These are phyloP conservation scores for Hortaea werneckii DNA, from an alignment of 2,329 filamentous ascomycete species.

Conservation along the genomic window DNA sequence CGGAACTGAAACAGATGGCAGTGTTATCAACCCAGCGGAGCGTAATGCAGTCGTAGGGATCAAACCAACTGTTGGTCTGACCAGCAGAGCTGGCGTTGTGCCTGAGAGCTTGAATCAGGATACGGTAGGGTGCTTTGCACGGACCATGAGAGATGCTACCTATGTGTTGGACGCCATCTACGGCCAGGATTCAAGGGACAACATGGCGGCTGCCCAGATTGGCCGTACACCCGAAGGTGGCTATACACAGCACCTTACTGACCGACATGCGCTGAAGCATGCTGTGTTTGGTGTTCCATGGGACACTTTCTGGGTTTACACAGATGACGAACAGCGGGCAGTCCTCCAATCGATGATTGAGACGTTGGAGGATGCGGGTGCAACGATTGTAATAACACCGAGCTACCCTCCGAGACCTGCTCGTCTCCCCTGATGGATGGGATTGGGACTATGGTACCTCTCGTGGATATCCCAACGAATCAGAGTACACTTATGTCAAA, in stretches of 20 bases:
- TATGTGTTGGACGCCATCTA: conserved; percentile 59
- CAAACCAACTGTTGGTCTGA: conserved; percentile 66
- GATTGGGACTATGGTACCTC: conserved; percentile 59
- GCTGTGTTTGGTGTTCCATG: conserved; percentile 63
- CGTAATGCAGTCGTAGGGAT: conserved; percentile 61
- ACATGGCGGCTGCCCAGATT: conserved; percentile 52
- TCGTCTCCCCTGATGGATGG: conserved; percentile 60
- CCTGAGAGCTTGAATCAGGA: conserved; percentile 61
- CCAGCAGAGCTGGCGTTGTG: conserved; percentile 48
- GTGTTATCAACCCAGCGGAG: conserved; percentile 60
- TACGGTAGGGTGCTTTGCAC: conserved; percentile 56
- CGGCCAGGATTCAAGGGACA: conserved; percentile 53
- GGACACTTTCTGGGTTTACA: conserved; percentile 58
- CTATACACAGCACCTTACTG: conserved; percentile 48
- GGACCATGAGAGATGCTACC: conserved; percentile 58
- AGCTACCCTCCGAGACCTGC: conserved; percentile 53
- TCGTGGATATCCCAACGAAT: conserved; percentile 58
- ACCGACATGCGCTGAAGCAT: conserved; percentile 45
- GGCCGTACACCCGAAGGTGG: conserved; percentile 45
- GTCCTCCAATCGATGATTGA: conserved; percentile 42
- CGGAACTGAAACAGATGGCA: conserved; percentile 64
- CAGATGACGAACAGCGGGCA: conserved; percentile 45
- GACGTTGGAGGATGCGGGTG: conserved; percentile 50
- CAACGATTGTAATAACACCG: conserved; percentile 60
- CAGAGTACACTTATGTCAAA: conserved; percentile 63